Percentiles rank a stretch among this genome's conserved stretches.
Evolutionary conservation across 257 asterid genomes (phyloP).

Genomic region (Cruciata laevipes): DNA sequence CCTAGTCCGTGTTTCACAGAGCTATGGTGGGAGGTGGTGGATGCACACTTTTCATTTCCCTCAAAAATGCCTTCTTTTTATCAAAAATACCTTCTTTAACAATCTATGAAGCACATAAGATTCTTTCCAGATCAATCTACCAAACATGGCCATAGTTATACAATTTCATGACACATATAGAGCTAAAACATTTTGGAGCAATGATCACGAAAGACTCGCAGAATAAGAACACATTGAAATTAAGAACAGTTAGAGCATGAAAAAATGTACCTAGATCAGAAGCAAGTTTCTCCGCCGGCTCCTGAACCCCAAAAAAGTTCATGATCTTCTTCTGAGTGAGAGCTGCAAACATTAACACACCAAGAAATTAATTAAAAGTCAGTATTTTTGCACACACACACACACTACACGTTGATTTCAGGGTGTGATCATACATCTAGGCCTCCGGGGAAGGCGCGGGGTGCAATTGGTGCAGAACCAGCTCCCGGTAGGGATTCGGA

Average conservation of each 20-base stretch:
- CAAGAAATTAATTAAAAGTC: not conserved
- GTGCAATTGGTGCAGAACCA: conserved; percentile 73
- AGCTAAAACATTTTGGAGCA: too few species aligned
- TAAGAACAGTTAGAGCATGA: not conserved
- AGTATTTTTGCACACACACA: not conserved
- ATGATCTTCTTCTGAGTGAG: conserved; percentile 64
- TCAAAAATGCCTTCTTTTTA: too few species aligned
- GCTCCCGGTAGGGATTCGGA: conserved; percentile 61
- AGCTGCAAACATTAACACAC: conserved; percentile 35
- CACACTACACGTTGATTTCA: not conserved
- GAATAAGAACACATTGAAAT: too few species aligned
- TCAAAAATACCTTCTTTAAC: too few species aligned
- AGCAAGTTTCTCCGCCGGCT: conserved; percentile 29
- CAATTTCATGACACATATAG: too few species aligned
- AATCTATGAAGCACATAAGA: too few species aligned
- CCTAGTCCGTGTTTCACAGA: not conserved
- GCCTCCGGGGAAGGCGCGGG: conserved; percentile 29
- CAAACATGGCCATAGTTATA: too few species aligned
- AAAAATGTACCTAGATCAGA: conserved; percentile 51
- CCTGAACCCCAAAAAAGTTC: conserved; percentile 58
- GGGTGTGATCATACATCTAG: conserved; percentile 40
- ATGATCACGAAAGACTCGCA: too few species aligned
- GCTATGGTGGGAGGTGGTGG: too few species aligned
- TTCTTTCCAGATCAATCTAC: too few species aligned
- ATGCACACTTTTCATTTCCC: too few species aligned